Evolutionary conservation across 768 basidiomycete genomes (phyloP), one percentile per base, ranked within the genome.

Genomic region (Kwoniella sp.): DNA sequence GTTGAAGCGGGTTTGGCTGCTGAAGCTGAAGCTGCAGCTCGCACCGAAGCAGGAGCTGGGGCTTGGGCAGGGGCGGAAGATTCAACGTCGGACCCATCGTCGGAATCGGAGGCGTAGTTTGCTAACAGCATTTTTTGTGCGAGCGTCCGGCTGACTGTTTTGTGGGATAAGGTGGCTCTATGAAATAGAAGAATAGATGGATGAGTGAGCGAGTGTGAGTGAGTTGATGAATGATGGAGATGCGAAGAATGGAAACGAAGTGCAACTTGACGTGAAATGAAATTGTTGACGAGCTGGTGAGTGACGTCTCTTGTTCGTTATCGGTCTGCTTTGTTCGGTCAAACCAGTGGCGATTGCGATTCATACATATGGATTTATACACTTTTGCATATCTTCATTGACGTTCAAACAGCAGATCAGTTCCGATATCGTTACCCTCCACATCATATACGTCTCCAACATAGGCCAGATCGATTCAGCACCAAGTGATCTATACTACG

Each of bases 41-140:
- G 13, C 15, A 25, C 15, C 17, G 59, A 29, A 19, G 19, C 57
- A 3, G 64, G n/a, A 19, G 62, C 53, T 13, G 52, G 1, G 1
- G 56, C 24, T 9, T 53, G 51, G 36, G 52, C 40, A 47, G 60
- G 37, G 27, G 61, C 44, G 2, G 67, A 55, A 7, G 53, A 25
- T 44, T 64, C 63, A 13, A 13, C 33, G 1, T 67, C 73, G 7
- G 63, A 63, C 25, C 69, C 74, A 37, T 54, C 30, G n/a, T 73
- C 75, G 1, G 73, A 74, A 40, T 74, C 76, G 12, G 73, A 74
- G 25, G 58, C 71, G 59, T 77, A 77, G 44, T 72, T 69, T 17
- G 69, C 76, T 25, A 77, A 50, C n/a, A 76, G 65, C 74, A 76
- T 76, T 15, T 8, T 68, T 13, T 48, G 25, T 49, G 22, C 46